Evolutionary conservation across 148 eudicot species (phyloP).

Genomic region (Vaccinium vitisidaea): DNA sequence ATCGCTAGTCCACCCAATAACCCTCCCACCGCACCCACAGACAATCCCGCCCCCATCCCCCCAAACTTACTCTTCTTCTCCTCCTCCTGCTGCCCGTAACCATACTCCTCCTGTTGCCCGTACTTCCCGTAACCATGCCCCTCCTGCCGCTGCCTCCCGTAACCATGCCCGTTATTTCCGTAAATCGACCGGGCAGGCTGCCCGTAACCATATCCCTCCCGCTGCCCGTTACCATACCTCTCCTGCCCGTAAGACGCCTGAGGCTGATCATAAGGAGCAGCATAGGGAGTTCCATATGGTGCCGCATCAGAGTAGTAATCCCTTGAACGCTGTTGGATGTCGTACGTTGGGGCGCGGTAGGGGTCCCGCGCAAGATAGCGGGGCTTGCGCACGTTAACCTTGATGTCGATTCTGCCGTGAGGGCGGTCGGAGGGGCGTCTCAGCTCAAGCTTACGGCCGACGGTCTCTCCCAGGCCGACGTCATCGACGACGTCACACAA

Average conservation of each 20-base stretch:
- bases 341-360: slow-evolving; percentile 53
- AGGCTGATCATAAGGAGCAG: slow-evolving; percentile 14
- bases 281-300: slow-evolving; percentile 26
- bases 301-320: slow-evolving; percentile 21
- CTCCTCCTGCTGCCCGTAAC: slow-evolving; percentile 29
- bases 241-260: too few species aligned
- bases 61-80: slow-evolving; percentile 63
- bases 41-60: slow-evolving; percentile 90
- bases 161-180: too few species aligned
- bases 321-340: slow-evolving; percentile 36
- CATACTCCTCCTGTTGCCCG: background rate
- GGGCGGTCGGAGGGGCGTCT: slow-evolving; percentile 92
- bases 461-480: slow-evolving; percentile 44
- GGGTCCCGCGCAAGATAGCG: slow-evolving; percentile 61
- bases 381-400: slow-evolving; percentile 43
- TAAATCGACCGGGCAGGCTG: slow-evolving; percentile 12
- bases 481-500: slow-evolving; percentile 59
- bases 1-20: slow-evolving; percentile 71
- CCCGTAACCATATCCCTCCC: slow-evolving; percentile 7
- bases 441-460: slow-evolving; percentile 42
- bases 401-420: slow-evolving; percentile 61
- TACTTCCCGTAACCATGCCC: slow-evolving; percentile 15
- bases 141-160: slow-evolving; percentile 7
- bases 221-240: background rate
- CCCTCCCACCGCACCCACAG: slow-evolving; percentile 88